Percentiles rank a stretch among this genome's conserved stretches.
Conservation (phyloP, 257 asterid genomes). For the Solanum stenotomum region DNA sequence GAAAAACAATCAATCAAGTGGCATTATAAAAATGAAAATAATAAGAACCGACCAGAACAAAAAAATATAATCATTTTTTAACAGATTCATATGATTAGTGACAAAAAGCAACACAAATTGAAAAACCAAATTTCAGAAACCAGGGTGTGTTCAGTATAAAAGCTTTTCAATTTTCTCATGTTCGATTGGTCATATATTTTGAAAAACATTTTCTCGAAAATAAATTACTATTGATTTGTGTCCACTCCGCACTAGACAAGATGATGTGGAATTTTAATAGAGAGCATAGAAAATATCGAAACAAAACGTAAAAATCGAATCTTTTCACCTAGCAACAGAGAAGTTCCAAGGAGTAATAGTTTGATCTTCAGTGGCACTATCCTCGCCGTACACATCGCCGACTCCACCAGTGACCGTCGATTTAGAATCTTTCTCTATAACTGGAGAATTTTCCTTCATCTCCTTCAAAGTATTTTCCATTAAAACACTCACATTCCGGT, state of each 20-base stretch:
- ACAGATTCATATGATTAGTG: background rate
- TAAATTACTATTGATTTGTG: background rate
- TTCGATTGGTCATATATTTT: no score
- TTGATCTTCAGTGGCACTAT: conserved; percentile 74
- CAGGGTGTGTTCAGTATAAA: background rate
- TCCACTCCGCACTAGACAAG: background rate
- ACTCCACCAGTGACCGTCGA: conserved; percentile 61
- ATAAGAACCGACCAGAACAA: background rate
- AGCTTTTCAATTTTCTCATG: background rate
- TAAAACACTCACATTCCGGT: conserved; percentile 45
- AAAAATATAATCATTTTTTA: background rate
- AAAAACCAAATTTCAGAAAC: background rate
- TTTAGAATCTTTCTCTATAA: conserved; percentile 13
- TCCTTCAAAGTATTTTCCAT: conserved; percentile 46
- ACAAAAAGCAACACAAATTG: background rate
- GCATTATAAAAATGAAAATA: background rate
- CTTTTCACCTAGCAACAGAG: conserved; percentile 55
- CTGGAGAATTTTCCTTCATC: conserved; percentile 20
- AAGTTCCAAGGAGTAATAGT: conserved; percentile 65
- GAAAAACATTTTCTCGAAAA: background rate
- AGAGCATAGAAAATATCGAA: conserved; percentile 18
- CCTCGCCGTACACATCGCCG: conserved; percentile 72
- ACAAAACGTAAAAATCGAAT: background rate
- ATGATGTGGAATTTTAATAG: background rate
- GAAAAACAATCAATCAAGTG: background rate